Percentiles rank a stretch among this genome's conserved stretches.
Conservation (phyloP, 805 yeast species). For the Candida sonorensis region DNA sequence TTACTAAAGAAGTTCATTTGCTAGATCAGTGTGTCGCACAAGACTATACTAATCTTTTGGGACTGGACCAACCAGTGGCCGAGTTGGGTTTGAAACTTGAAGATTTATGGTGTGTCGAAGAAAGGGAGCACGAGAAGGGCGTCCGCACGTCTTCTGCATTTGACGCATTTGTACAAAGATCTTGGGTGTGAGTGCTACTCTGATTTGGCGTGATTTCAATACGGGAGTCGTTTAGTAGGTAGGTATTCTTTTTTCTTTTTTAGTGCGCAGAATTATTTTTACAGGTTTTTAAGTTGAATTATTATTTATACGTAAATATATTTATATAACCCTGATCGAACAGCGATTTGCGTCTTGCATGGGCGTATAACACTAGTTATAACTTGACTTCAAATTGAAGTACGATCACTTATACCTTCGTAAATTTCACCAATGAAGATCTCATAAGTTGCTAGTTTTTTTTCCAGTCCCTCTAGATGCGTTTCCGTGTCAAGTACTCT, state of each 20-base stretch:
- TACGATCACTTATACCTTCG: constrained; percentile 29
- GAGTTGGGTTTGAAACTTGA: constrained; percentile 18
- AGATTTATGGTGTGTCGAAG: constrained; percentile 24
- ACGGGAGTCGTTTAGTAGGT: no score
- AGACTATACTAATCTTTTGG: background rate
- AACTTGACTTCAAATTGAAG: constrained; percentile 27
- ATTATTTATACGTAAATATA: no score
- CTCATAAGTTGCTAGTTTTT: constrained; percentile 15
- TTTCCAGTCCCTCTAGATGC: constrained; percentile 1
- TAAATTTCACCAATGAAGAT: constrained; percentile 27
- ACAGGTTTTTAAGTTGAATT: no score
- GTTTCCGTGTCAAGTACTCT: constrained; percentile 2
- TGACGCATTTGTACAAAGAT: background rate
- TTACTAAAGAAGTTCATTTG: constrained; percentile 21
- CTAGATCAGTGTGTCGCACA: constrained; percentile 1
- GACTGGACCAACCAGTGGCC: background rate
- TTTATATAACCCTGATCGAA: no score
- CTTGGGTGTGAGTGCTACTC: background rate
- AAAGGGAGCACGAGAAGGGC: constrained; percentile 11
- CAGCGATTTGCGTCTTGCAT: no score
- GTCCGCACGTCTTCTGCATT: no score
- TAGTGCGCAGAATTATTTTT: no score
- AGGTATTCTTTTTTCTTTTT: no score
- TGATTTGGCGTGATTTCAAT: background rate
- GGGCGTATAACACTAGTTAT: no score